Evolutionary conservation across 140 eudicot species (phyloP).

Genomic region (Stevia rebaudiana): DNA sequence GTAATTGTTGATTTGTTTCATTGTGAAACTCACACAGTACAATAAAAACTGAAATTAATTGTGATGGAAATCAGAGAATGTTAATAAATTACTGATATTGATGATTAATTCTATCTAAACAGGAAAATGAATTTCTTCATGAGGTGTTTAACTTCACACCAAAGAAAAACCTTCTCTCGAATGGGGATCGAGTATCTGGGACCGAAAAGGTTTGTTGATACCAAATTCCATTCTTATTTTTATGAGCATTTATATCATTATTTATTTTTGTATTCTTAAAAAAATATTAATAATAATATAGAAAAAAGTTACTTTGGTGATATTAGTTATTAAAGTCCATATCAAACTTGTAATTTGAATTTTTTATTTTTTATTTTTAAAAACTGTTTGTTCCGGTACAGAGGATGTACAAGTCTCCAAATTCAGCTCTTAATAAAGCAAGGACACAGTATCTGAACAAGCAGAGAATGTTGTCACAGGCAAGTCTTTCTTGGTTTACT

Average conservation of each 20-base stretch:
- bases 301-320: not conserved
- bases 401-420: slow-evolving; percentile 82
- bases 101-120: slow-evolving; percentile 10
- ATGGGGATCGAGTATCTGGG: slow-evolving; percentile 40
- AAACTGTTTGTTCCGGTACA: too few relatives aligned
- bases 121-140: slow-evolving; percentile 90
- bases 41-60: not conserved
- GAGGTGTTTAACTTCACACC: slow-evolving; percentile 82
- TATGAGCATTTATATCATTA: not conserved
- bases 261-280: not conserved
- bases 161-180: slow-evolving; percentile 46
- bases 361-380: too few relatives aligned
- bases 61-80: not conserved
- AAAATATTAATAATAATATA: not conserved
- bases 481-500: not conserved
- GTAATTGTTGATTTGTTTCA: not conserved
- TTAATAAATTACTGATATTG: not conserved
- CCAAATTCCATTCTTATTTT: not conserved
- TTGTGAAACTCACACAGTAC: not conserved
- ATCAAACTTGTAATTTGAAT: not conserved
- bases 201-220: slow-evolving; percentile 56
- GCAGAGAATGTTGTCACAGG: slow-evolving; percentile 80
- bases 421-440: slow-evolving; percentile 66
- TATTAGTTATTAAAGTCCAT: not conserved
- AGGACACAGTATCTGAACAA: slow-evolving; percentile 74